A percentile compares a stretch with the other conserved stretches of the same genome.
phyloP scores from a whole-genome alignment of 2,329 filamentous ascomycete genomes.

The Ophiostoma sp. region DNA sequence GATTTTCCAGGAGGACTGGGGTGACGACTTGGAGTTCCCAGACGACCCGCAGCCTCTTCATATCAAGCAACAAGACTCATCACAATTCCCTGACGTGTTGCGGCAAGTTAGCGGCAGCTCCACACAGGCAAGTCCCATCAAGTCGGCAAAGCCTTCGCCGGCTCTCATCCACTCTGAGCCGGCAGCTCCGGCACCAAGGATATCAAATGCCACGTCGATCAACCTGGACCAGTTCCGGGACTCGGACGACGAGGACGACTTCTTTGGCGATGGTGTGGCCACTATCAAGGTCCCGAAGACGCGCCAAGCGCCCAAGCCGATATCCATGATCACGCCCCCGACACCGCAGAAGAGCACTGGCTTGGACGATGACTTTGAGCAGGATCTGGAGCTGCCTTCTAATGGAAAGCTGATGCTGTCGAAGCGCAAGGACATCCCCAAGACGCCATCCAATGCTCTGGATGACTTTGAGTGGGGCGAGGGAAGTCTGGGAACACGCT shows the following conservation, averaged over 20 bases:
- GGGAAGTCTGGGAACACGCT: constrained; percentile 86
- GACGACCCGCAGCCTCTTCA: constrained; percentile 59
- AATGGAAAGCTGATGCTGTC: constrained; percentile 67
- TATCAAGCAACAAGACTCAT: constrained; percentile 63
- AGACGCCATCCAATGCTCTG: constrained; percentile 57
- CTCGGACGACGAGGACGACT: constrained; percentile 58
- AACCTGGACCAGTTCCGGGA: constrained; percentile 67
- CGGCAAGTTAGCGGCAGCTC: constrained; percentile 65
- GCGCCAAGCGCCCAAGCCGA: constrained; percentile 51
- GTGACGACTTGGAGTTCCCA: constrained; percentile 73
- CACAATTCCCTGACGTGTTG: constrained; percentile 66
- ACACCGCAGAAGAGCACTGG: constrained; percentile 51
- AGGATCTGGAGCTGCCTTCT: constrained; percentile 69
- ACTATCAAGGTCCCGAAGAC: constrained; percentile 70
- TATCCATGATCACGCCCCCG: constrained; percentile 57
- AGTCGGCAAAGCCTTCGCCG: constrained; percentile 33
- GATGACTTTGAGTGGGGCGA: constrained; percentile 95
- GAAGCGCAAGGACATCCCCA: constrained; percentile 60
- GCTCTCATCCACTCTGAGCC: constrained; percentile 38
- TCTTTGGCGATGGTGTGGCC: constrained; percentile 62
- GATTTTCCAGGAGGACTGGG: constrained; percentile 77
- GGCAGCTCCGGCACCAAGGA: constrained; percentile 39
- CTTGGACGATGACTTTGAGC: constrained; percentile 66
- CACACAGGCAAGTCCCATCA: constrained; percentile 52
- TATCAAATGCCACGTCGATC: constrained; percentile 40